Base-by-base conservation (phyloP, 306 rosid genomes). In the Gillenia trifoliata region DNA sequence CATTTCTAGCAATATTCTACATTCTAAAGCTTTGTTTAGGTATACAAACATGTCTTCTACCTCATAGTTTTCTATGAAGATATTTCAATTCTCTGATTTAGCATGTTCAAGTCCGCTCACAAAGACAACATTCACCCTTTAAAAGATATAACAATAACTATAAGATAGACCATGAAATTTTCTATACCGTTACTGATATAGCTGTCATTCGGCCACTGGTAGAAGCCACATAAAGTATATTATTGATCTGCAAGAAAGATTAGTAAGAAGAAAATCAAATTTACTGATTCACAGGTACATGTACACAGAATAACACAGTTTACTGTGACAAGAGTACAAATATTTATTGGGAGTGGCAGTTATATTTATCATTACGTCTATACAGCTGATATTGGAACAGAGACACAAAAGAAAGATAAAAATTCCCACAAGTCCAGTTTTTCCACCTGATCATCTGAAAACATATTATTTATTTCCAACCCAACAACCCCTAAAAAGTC, bases 161-260 rank as follows among this genome's bases (percentile, higher is more conserved):
- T 25, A 68, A 1, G 30, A 26, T 26, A 68, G 3, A 13, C 25
- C 10, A 31, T 69, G 33, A 54, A 64, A 78, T 77, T 60, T 67
- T 52, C n/a, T 76, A 1, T 86, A 88, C 98, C 83, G 26, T 78
- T 71, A 83, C 73, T 23, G 86, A 89, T 65, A 91, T 20, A 23
- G 98, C 93, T 72, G 91, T 86, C 76, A 91, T 33, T 62, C 81
- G 89, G 56, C 98, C 98, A 74, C 92, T 47, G 2, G 98, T 93
- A 68, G 98, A 88, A 74, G 97, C 98, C 83, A 93, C 96, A 72
- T 88, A 93, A 74, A 93, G 89, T 71, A 71, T 49, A 59, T 80
- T 79, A 40, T 80, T 83, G 71, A 68, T 86, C 98, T 93, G 68
- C 85, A 86, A 25, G 41, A 70, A 73, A 81, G 72, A 77, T 68